Evolutionary conservation across 305 asterid species (phyloP), one percentile per base, ranked within the genome.

Genomic region (Fraxinus velutina): DNA sequence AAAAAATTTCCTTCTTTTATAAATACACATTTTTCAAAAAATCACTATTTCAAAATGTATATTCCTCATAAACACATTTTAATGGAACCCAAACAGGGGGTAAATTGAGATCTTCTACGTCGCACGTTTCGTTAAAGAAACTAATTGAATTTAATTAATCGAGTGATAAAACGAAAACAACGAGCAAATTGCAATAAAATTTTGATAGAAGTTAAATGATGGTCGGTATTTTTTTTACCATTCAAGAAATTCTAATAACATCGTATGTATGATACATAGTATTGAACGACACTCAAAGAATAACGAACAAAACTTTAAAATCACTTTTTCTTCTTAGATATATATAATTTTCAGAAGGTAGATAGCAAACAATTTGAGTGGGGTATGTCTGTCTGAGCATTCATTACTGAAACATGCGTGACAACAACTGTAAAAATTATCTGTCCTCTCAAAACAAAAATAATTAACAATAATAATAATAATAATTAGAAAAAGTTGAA

Each of bases 391-490:
- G 12, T 2, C 73, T 10, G 73, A 24, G 73, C 39, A 68, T 68
- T 68, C 37, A 68, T 68, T 68, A 29, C 75, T 68, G 75, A 68
- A 30, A 68, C 75, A 68, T 13, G 75, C 75, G 39, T 68, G 75
- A 68, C 39, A 68, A 29, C 75, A 68, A 68, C 75, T 68, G 75
- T 68, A 68, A 68, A 68, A 68, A 4, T 27, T 68, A 27, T 68
- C 21, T 68, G 75, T 68, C 75, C n/a, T 62, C 71, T 22, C 71
- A 62, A 62, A 62, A 8, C 62, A 50, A 50, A 50, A 50, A 50
- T n/a, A 50, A 50, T 50, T 3, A 44, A 10, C 9, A 9, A 42
- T 42, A 39, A 8, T 27, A 27, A 27, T 50, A 55, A 55, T 19
- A 29, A 68, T 29, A 13, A 2, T 2, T 27, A 68, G 21, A 68